phyloP scores from a whole-genome alignment of 2,329 filamentous ascomycete species.

The Aspergillus neoniger region DNA sequence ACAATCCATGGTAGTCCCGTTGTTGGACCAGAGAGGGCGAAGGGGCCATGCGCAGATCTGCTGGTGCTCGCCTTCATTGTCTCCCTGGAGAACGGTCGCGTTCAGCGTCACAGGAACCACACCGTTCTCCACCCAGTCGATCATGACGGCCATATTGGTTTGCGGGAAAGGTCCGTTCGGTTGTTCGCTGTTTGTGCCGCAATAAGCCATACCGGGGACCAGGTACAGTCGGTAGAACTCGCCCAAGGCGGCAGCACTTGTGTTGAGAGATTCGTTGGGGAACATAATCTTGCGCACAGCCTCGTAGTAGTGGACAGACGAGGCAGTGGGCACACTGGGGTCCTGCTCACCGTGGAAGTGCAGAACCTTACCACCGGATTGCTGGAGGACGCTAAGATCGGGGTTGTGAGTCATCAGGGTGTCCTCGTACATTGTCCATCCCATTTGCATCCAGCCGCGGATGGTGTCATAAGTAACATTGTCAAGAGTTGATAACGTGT shows the following conservation, averaged over 20 bases:
- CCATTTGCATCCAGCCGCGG: slow-evolving; percentile 53
- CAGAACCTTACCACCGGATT: slow-evolving; percentile 54
- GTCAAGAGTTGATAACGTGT: slow-evolving; percentile 36
- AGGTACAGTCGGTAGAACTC: slow-evolving; percentile 58
- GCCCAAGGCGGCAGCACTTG: slow-evolving; percentile 44
- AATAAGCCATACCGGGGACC: slow-evolving; percentile 55
- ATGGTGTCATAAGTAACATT: slow-evolving; percentile 59
- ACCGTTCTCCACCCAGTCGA: slow-evolving; percentile 55
- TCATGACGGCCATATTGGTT: slow-evolving; percentile 47
- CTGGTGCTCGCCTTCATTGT: slow-evolving; percentile 20
- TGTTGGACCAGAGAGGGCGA: slow-evolving; percentile 22
- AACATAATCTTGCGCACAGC: slow-evolving; percentile 55
- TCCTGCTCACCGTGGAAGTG: slow-evolving; percentile 61
- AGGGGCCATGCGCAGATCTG: slow-evolving; percentile 28
- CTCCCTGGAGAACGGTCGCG: slow-evolving; percentile 32
- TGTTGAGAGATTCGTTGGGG: slow-evolving; percentile 40
- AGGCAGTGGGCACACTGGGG: slow-evolving; percentile 52
- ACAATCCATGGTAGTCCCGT: slow-evolving; percentile 11
- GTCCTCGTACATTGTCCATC: slow-evolving; percentile 49
- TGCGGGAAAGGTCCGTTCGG: slow-evolving; percentile 45
- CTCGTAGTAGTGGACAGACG: slow-evolving; percentile 56
- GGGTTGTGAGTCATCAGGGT: slow-evolving; percentile 51
- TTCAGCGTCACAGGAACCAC: slow-evolving; percentile 45
- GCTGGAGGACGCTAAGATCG: slow-evolving; percentile 33
- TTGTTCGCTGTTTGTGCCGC: slow-evolving; percentile 43